Evolutionary conservation across 306 rosid genomes (phyloP), one percentile per base, ranked within the genome.

Genomic region (Ormosia emarginata): DNA sequence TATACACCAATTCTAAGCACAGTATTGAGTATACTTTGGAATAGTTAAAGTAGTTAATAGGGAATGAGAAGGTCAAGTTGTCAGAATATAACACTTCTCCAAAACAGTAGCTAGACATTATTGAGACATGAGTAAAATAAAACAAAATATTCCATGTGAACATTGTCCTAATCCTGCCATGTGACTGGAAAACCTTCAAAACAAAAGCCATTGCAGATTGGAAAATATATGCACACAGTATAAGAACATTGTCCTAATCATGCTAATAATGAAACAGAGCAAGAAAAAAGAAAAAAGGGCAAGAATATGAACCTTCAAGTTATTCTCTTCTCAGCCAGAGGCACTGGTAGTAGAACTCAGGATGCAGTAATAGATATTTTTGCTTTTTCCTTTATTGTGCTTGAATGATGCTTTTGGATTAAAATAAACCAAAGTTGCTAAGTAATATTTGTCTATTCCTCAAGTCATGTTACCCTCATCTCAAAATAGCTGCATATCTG

Each of bases 21-120:
- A 32, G n/a, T 24, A 24, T 24, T 24, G 24, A 24, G 24, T 17
- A 53, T 37, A 24, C 57, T 61, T 59, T 10, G 14, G 8, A 66
- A 44, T 43, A 10, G 15, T 37, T 36, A 39, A 10, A 58, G 18
- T 74, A 44, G 75, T 17, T 50, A 66, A 53, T 15, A 65, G 52
- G 24, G 14, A 67, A 33, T 43, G 49, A 29, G 14, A 36, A 44
- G 58, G 12, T 57, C 24, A 71, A 55, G 58, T 67, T 3, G 18
- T 65, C 62, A 44, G 32, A 53, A 64, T 58, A 9, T 24, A 67
- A 53, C 18, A 66, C 66, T 53, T 49, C 40, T 18, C 18, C 34
- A 46, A 67, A 56, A 49, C 11, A 57, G 32, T 37, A 68, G 43
- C 52, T 67, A 77, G 63, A 78, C 78, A 67, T 59, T 70, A 32